Evolutionary conservation across 345 rosid genomes (phyloP).

Genomic region (Passiflora organensis): DNA sequence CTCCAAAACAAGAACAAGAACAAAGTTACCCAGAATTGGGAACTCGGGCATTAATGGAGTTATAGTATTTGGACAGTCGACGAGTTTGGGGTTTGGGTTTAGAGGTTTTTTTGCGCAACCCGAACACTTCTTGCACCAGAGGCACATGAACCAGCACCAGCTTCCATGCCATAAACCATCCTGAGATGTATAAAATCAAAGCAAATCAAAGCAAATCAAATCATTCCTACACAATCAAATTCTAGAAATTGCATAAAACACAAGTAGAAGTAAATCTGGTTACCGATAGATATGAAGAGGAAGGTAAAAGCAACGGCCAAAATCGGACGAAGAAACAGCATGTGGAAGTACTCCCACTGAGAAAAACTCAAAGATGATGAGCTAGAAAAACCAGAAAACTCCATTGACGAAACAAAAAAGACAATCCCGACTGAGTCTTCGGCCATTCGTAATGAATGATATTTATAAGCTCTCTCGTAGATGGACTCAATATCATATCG

Average conservation of each 20-base stretch:
- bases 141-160: conserved; percentile 81
- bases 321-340: conserved; percentile 13
- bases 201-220: neutral
- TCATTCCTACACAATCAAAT: neutral
- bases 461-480: no score
- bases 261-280: neutral
- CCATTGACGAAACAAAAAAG: neutral
- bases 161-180: conserved; percentile 92
- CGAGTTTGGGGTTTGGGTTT: conserved; percentile 47
- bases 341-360: conserved; percentile 8
- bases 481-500: no score
- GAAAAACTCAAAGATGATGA: neutral
- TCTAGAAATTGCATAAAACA: neutral
- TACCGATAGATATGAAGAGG: conserved; percentile 14
- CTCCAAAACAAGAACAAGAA: neutral
- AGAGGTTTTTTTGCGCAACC: conserved; percentile 48
- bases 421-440: neutral
- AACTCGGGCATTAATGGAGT: conserved; percentile 7
- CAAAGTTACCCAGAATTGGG: conserved; percentile 5
- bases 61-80: conserved; percentile 51
- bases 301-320: conserved; percentile 10
- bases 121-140: conserved; percentile 76
- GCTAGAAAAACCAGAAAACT: neutral
- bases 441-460: no score
- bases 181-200: conserved; percentile 24